Conservation (phyloP, 2,329 filamentous ascomycete species). For the Hymenoscyphus occultus region DNA sequence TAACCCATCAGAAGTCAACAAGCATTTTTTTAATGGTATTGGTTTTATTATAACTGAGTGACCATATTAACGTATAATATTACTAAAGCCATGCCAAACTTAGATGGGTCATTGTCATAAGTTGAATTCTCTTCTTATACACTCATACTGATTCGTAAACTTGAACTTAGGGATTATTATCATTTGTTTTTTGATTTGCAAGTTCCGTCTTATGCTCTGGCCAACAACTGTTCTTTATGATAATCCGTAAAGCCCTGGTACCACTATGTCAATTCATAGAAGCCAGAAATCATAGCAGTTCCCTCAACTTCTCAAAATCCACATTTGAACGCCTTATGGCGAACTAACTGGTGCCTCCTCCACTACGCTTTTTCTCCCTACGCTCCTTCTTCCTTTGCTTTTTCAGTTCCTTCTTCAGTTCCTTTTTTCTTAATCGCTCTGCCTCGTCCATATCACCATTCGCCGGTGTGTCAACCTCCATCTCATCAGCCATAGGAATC, state of each 20-base stretch:
- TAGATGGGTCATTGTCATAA: too few species aligned
- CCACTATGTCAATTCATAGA: not conserved
- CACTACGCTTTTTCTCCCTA: constrained; percentile 24
- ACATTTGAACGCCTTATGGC: not conserved
- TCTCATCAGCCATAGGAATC: not conserved
- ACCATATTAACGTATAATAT: not conserved
- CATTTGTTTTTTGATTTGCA: too few species aligned
- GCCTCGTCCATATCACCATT: constrained; percentile 4
- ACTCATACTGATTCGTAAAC: too few species aligned
- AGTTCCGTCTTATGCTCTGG: too few species aligned
- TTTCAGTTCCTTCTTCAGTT: constrained; percentile 14
- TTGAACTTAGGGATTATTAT: too few species aligned
- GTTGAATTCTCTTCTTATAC: too few species aligned
- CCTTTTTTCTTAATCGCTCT: constrained; percentile 12
- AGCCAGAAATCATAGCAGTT: not conserved
- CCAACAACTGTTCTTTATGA: too few species aligned
- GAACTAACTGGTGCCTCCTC: constrained; percentile 10
- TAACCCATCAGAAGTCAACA: not conserved
- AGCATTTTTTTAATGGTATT: not conserved
- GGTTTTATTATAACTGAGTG: not conserved
- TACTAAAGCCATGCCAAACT: not conserved
- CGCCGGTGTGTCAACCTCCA: not conserved
- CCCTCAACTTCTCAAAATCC: not conserved
- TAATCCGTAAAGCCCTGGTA: too few species aligned
- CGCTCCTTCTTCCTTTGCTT: constrained; percentile 23